Evolutionary conservation across 2,329 filamentous ascomycete species (phyloP).

Genomic region (Pestalotiopsis sp.): DNA sequence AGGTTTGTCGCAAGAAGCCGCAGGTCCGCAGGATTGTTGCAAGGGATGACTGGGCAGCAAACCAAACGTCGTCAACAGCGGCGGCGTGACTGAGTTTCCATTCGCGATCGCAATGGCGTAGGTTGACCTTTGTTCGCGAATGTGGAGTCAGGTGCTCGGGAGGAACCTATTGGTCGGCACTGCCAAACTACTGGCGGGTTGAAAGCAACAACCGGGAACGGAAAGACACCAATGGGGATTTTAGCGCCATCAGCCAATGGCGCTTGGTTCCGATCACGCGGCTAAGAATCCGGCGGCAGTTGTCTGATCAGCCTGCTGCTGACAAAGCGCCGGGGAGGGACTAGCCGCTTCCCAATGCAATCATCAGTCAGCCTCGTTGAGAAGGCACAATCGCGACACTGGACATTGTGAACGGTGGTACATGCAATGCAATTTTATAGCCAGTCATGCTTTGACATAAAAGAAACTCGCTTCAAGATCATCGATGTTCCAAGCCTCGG

Average conservation of each 20-base stretch:
- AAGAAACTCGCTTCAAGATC: too few relatives aligned
- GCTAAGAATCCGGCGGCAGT: not conserved
- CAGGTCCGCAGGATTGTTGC: not conserved
- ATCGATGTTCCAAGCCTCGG: too few relatives aligned
- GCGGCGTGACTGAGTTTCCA: conserved; percentile 1
- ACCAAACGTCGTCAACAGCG: not conserved
- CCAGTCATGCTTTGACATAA: too few relatives aligned
- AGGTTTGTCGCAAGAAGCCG: not conserved
- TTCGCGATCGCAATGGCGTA: conserved; percentile 6
- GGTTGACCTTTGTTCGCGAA: conserved; percentile 7
- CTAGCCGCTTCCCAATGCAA: not conserved
- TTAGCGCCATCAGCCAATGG: conserved; percentile 9
- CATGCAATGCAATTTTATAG: too few relatives aligned
- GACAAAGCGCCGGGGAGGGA: not conserved
- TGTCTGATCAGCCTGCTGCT: not conserved
- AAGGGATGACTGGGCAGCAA: not conserved
- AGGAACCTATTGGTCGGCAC: not conserved
- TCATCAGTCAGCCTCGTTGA: not conserved
- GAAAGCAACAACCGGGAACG: not conserved
- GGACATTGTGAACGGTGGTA: too few relatives aligned
- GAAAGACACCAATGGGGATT: not conserved
- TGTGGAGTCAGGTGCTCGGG: conserved; percentile 4
- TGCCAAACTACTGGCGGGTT: conserved; percentile 1
- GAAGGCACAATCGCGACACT: too few relatives aligned
- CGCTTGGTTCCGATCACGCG: conserved; percentile 9